These are phyloP conservation scores for Apophysomyces trapeziformis DNA, from an alignment of 371 early-diverging fungal genomes.

Conservation along the genomic window DNA sequence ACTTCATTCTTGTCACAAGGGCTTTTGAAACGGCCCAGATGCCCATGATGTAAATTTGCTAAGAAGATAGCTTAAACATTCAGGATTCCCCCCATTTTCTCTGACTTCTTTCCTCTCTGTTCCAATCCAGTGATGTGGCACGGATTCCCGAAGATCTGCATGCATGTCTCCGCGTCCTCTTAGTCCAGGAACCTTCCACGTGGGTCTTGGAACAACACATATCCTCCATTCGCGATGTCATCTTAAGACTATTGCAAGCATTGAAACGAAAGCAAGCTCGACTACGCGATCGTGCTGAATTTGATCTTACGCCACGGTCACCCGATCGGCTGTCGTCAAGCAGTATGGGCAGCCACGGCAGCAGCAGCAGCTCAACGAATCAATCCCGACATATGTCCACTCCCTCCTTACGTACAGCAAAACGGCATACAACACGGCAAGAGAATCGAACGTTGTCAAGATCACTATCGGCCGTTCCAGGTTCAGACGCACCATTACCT, in stretches of 20 bases:
- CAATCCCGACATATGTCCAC: constrained; percentile 7
- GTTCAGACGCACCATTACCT: constrained; percentile 3
- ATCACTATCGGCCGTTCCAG: constrained; percentile 6
- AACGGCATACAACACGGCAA: constrained; percentile 6
- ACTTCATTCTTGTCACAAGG: constrained; percentile 49
- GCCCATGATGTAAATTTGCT: constrained; percentile 50
- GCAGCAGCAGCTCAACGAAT: background rate
- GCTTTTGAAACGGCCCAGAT: constrained; percentile 53
- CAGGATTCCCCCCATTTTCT: background rate
- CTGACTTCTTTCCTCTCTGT: background rate
- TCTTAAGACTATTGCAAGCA: constrained; percentile 56
- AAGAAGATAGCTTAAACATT: background rate
- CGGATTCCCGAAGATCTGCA: constrained; percentile 57
- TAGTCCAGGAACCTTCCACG: constrained; percentile 54
- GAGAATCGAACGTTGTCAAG: constrained; percentile 5
- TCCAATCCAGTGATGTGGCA: constrained; percentile 46
- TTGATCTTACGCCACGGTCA: constrained; percentile 4
- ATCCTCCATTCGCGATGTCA: constrained; percentile 59
- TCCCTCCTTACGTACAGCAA: constrained; percentile 2
- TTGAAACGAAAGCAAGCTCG: constrained; percentile 58
- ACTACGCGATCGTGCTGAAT: constrained; percentile 36
- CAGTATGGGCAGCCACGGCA: background rate
- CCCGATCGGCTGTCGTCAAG: constrained; percentile 8
- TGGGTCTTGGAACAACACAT: constrained; percentile 54
- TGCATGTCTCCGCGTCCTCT: constrained; percentile 46